These are phyloP conservation scores for Fraxinus floribunda DNA, from an alignment of 305 asterid genomes.

Conservation along the genomic window DNA sequence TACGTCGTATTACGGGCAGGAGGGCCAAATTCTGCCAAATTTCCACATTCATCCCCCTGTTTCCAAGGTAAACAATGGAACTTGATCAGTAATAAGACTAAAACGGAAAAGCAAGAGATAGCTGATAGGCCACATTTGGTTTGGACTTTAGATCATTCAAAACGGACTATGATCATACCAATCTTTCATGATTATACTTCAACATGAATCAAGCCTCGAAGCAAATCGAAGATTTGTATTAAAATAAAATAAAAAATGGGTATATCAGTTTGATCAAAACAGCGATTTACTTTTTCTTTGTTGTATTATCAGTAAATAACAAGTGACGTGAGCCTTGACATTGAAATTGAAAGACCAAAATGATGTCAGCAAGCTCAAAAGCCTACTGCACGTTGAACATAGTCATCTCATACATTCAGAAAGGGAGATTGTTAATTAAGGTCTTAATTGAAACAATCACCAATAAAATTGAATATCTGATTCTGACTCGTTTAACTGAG, in stretches of 20 bases:
- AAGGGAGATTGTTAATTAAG: constrained; percentile 7
- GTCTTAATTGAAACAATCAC: background rate
- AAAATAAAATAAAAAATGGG: background rate
- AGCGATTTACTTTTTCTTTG: background rate
- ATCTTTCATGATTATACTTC: background rate
- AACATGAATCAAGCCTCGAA: background rate
- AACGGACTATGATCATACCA: background rate
- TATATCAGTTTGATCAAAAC: background rate
- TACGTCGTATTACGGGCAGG: constrained; percentile 61
- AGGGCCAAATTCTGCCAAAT: constrained; percentile 68
- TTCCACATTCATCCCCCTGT: constrained; percentile 86
- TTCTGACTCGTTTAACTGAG: background rate
- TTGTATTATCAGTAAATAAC: constrained; percentile 6
- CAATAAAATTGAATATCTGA: background rate
- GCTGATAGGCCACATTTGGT: background rate
- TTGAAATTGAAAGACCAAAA: constrained; percentile 7
- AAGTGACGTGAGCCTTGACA: constrained; percentile 2
- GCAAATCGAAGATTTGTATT: background rate
- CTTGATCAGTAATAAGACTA: constrained; percentile 18
- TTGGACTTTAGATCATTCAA: background rate
- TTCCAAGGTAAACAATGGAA: constrained; percentile 22
- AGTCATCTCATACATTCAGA: background rate
- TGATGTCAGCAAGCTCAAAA: constrained; percentile 3
- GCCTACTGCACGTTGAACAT: background rate
- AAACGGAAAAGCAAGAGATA: constrained; percentile 3